Evolutionary conservation across 768 basidiomycete species (phyloP), one percentile per base, ranked within the genome.

Genomic region (Pleurotus ostreatus): DNA sequence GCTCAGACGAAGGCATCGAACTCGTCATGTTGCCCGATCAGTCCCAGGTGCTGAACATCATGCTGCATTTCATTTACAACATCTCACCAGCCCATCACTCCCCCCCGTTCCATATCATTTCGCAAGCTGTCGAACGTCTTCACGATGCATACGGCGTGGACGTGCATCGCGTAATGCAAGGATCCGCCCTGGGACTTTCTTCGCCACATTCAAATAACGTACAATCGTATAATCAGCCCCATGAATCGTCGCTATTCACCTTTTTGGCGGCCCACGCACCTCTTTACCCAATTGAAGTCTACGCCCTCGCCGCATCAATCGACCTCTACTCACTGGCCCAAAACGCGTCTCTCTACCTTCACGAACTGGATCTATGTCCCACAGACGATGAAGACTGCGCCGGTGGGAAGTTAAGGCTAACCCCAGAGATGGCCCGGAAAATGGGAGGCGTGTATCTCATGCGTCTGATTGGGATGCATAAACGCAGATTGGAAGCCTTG

Each of bases 371-470:
- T 18, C 15, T 49, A 9, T 49, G 47, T 13, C 47, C 47, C 1
- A 12, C 47, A 13, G 47, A 49, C 22, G 47, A 26, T 4, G 23
- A 23, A 23, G 23, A 23, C 5, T 84, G 69, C 86, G 83, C 4
- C 73, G 78, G 46, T 77, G 74, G 41, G 91, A 92, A 49, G 89
- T 89, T 7, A 79, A 90, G 2, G 70, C 83, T 16, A 92, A 93
- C 63, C 73, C 92, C 59, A 91, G 89, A 63, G 86, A 26, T 76
- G 93, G 23, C 90, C 92, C 69, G 89, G 71, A 88, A 23, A 5
- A 23, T 23, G 5, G 23, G 23, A 23, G 23, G 23, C 5, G 23
- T 23, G 23, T 23, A 23, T 23, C 23, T 23, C 23, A 23, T 23
- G 23, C 23, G 23, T 23, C 23, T 23, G 23, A 23, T 23, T 23